phyloP scores from a whole-genome alignment of 352 stramenopile genomes.

The Halophytophthora batemanensis region DNA sequence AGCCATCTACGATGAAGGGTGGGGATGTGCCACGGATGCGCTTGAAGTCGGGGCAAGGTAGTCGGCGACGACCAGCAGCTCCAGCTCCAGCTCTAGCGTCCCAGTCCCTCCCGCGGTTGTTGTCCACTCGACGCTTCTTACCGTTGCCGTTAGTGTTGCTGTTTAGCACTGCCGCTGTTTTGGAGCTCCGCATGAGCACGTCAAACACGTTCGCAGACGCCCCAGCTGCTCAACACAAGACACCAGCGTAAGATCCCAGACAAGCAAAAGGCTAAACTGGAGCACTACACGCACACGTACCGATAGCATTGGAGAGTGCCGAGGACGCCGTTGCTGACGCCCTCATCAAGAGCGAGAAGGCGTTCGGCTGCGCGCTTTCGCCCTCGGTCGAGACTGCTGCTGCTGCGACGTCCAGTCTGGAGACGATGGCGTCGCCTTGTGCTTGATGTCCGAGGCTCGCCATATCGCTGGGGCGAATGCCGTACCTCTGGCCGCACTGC shows the following conservation, averaged over 20 bases:
- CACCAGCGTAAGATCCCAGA: background rate
- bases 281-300: background rate
- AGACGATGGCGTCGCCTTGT: slow-evolving; percentile 15
- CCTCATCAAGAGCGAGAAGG: slow-evolving; percentile 60
- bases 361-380: slow-evolving; percentile 24
- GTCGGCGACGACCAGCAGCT: slow-evolving; percentile 15
- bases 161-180: slow-evolving; percentile 43
- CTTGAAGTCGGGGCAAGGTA: slow-evolving; percentile 74
- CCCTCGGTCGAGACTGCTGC: background rate
- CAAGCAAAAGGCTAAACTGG: background rate
- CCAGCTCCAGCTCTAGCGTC: slow-evolving; percentile 12
- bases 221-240: slow-evolving; percentile 15
- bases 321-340: slow-evolving; percentile 21
- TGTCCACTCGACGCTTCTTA: slow-evolving; percentile 24
- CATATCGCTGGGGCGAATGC: slow-evolving; percentile 51
- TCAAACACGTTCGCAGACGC: slow-evolving; percentile 68
- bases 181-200: slow-evolving; percentile 77
- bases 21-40: slow-evolving; percentile 70
- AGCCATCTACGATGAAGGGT: slow-evolving; percentile 87
- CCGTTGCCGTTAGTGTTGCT: slow-evolving; percentile 16
- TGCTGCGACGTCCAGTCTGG: slow-evolving; percentile 8
- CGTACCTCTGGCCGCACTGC: slow-evolving; percentile 65
- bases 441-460: slow-evolving; percentile 21
- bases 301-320: background rate
- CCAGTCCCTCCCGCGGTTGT: slow-evolving; percentile 23